These are phyloP conservation scores for Nitzschia sp. DNA, from an alignment of 108 stramenopile genomes.

Conservation along the genomic window DNA sequence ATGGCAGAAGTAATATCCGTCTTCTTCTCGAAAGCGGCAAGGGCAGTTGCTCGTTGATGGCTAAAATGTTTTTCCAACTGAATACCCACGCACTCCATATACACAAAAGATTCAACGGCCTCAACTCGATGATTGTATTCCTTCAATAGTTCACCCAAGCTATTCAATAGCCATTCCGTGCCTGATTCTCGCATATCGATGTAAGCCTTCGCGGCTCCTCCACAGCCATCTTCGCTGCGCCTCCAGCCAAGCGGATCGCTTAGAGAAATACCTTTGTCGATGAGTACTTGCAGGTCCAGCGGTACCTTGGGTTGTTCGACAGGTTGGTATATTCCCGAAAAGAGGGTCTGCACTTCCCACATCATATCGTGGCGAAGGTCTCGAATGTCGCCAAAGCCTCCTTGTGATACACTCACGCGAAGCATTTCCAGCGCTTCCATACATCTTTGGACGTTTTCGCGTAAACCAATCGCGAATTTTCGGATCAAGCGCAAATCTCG, in stretches of 20 bases:
- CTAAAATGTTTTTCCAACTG: conserved; percentile 82
- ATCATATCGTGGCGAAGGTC: conserved; percentile 25
- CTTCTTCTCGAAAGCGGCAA: conserved; percentile 82
- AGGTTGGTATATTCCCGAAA: conserved; percentile 22
- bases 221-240: conserved; percentile 29
- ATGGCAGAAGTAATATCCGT: conserved; percentile 88
- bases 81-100: conserved; percentile 87
- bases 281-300: neutral
- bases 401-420: conserved; percentile 17
- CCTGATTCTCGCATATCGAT: conserved; percentile 34
- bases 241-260: conserved; percentile 31
- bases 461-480: conserved; percentile 72
- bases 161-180: conserved; percentile 43
- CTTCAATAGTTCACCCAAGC: conserved; percentile 52
- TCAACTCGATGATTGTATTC: conserved; percentile 76
- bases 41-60: conserved; percentile 59
- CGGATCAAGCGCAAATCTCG: conserved; percentile 72
- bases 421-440: conserved; percentile 62
- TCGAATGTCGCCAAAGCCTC: conserved; percentile 24
- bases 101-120: conserved; percentile 79
- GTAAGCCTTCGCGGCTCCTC: conserved; percentile 35
- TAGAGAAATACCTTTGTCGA: conserved; percentile 18
- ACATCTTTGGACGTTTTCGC: conserved; percentile 69
- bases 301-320: conserved; percentile 2
- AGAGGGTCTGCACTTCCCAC: conserved; percentile 23